A percentile compares a stretch with the other conserved stretches of the same genome.
phyloP scores from a whole-genome alignment of 768 basidiomycete species.

The Tephrocybe sp. region DNA sequence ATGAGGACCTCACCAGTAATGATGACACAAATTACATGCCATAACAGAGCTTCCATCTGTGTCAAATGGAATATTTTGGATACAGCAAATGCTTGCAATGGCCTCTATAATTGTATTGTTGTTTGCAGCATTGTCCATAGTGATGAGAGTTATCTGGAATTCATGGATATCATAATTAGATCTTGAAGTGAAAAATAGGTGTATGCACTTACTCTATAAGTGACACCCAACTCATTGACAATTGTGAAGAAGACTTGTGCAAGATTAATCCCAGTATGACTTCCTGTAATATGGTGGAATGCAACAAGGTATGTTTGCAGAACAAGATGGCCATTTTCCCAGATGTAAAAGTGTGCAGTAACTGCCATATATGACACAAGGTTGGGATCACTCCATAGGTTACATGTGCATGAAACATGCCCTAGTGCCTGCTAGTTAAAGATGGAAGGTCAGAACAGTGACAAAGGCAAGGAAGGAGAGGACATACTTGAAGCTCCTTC shows the following conservation, averaged over 20 bases:
- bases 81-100: background rate
- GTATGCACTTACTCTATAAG: constrained; percentile 9
- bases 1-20: background rate
- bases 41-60: constrained; percentile 1
- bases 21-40: background rate
- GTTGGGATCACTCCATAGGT: constrained; percentile 18
- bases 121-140: constrained; percentile 28
- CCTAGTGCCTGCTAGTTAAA: constrained; percentile 18
- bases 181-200: too few relatives aligned
- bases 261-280: constrained; percentile 12
- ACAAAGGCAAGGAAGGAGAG: too few relatives aligned
- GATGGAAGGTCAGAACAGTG: background rate
- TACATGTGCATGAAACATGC: constrained; percentile 18
- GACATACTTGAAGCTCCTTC: constrained; percentile 13
- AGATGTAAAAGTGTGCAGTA: constrained; percentile 17
- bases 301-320: constrained; percentile 17
- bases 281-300: constrained; percentile 6
- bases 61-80: background rate
- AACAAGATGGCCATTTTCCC: constrained; percentile 12
- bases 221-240: constrained; percentile 6
- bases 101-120: background rate
- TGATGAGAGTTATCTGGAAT: constrained; percentile 9
- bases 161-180: background rate
- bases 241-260: constrained; percentile 14
- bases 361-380: constrained; percentile 18